These are phyloP conservation scores for Magnaporthiopsis poae DNA, from an alignment of 2,329 filamentous ascomycete genomes.

Conservation along the genomic window DNA sequence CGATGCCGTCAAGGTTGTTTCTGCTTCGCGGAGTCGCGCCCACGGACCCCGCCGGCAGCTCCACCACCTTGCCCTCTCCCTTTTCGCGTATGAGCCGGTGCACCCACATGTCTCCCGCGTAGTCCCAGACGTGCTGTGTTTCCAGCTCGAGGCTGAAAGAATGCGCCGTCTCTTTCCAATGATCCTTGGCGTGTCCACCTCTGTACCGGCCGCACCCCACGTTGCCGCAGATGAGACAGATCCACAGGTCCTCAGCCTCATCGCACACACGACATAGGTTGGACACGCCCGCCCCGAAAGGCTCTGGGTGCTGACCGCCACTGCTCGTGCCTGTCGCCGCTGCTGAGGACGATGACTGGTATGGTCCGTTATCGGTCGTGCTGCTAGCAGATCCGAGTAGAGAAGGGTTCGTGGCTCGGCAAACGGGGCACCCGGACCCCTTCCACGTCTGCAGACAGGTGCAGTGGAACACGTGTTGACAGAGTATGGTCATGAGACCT, in stretches of 20 bases:
- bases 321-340: neutral
- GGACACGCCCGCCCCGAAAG: slow-evolving; percentile 49
- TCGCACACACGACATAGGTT: slow-evolving; percentile 77
- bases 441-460: slow-evolving; percentile 94
- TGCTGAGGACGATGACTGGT: neutral
- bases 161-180: slow-evolving; percentile 83
- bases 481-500: slow-evolving; percentile 87
- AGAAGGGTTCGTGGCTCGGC: slow-evolving; percentile 64
- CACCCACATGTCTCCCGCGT: slow-evolving; percentile 88
- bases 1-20: slow-evolving; percentile 27
- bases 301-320: slow-evolving; percentile 33
- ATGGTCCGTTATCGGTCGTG: neutral
- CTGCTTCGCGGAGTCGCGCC: neutral
- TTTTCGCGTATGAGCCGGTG: slow-evolving; percentile 92
- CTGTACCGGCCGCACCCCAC: slow-evolving; percentile 93
- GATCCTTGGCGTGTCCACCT: slow-evolving; percentile 81
- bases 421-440: slow-evolving; percentile 86
- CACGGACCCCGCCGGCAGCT: slow-evolving; percentile 48
- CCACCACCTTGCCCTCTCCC: slow-evolving; percentile 81
- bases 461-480: slow-evolving; percentile 96
- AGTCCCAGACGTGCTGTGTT: slow-evolving; percentile 96
- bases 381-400: slow-evolving; percentile 17
- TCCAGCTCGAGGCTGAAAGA: slow-evolving; percentile 86
- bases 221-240: slow-evolving; percentile 85
- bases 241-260: slow-evolving; percentile 76